phyloP scores from a whole-genome alignment of 495 filamentous ascomycete genomes.

The Glarea lozoyensis region DNA sequence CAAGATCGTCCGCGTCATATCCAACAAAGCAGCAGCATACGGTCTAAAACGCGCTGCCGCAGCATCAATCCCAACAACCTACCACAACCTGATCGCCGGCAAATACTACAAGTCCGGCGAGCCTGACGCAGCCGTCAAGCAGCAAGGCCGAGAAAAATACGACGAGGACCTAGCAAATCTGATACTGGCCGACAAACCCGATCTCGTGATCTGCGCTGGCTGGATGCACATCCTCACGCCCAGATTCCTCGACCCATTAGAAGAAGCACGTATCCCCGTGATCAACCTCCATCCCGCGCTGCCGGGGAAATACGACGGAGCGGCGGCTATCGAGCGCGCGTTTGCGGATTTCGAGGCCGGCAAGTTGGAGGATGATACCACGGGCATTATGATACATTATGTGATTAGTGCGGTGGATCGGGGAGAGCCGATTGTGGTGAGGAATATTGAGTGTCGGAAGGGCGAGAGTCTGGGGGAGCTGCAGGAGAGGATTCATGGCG shows the following conservation, averaged over 20 bases:
- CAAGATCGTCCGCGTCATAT: constrained; percentile 67
- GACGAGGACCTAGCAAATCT: constrained; percentile 71
- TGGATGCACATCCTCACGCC: constrained; percentile 68
- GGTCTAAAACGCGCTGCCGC: constrained; percentile 64
- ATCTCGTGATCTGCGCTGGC: constrained; percentile 32
- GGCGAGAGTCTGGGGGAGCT: constrained; percentile 59
- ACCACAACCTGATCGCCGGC: constrained; percentile 73
- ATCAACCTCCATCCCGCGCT: constrained; percentile 76
- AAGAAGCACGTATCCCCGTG: constrained; percentile 48
- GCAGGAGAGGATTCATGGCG: constrained; percentile 59
- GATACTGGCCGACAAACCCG: constrained; percentile 30
- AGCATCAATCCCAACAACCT: constrained; percentile 67
- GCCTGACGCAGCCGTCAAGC: constrained; percentile 42
- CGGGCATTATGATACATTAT: constrained; percentile 82
- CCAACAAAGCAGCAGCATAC: constrained; percentile 72
- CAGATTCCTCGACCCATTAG: constrained; percentile 57
- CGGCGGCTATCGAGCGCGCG: constrained; percentile 69
- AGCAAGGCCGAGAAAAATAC: constrained; percentile 57
- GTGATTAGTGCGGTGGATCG: constrained; percentile 80
- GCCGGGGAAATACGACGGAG: constrained; percentile 63
- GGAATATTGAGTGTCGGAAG: constrained; percentile 60
- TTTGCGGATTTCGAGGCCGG: constrained; percentile 65
- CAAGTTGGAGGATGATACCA: constrained; percentile 60
- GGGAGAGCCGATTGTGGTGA: constrained; percentile 63
- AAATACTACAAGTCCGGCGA: constrained; percentile 45